Base-by-base conservation (phyloP, 176 grass and related monocot genomes). In the Paspalum vaginatum region DNA sequence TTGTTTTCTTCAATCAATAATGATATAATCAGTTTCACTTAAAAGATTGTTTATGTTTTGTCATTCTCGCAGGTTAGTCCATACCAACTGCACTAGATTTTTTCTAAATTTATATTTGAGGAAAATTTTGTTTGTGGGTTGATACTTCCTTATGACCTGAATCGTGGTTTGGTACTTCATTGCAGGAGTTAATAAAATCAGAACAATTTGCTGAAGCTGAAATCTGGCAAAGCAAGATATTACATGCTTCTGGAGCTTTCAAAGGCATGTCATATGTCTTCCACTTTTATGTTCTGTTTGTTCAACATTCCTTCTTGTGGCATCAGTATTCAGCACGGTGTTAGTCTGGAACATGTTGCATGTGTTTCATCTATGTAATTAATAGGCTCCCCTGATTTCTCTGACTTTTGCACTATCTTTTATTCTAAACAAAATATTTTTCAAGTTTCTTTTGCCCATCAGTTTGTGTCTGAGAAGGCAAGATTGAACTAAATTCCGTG, bases 201-300 rank as follows among this genome's bases (percentile, higher is more conserved):
- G 85, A 89, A 66, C 88, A 54, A 65, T 45, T 92, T 15, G 73
- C 40, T 87, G 92, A 98, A 83, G 92, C 92, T 81, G 95, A 94
- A 94, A 94, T 68, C 79, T 75, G 84, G 83, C 92, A 94, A 80
- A 94, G 95, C 81, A 98, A 94, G 87, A 91, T 98, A 76, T 89
- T 94, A 70, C 92, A 94, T 78, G 68, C 76, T n/a, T 52, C 57
- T 94, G 55, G 92, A 98, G 84, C 80, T 98, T 85, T 93, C 81
- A 62, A 90, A 92, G 92, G 95, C 79, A 67, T 74, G 67, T 0
- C 48, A 69, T 70, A 75, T 55, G 38, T 47, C 18, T 38, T 68
- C 1, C 5, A 17, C 11, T 43, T 44, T 32, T 79, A 26, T 73
- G 46, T 79, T n/a, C 22, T 63, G 7, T 51, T 38, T 52, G 51